These are phyloP conservation scores for Aspergillus steynii DNA, from an alignment of 495 filamentous ascomycete genomes.

Conservation along the genomic window DNA sequence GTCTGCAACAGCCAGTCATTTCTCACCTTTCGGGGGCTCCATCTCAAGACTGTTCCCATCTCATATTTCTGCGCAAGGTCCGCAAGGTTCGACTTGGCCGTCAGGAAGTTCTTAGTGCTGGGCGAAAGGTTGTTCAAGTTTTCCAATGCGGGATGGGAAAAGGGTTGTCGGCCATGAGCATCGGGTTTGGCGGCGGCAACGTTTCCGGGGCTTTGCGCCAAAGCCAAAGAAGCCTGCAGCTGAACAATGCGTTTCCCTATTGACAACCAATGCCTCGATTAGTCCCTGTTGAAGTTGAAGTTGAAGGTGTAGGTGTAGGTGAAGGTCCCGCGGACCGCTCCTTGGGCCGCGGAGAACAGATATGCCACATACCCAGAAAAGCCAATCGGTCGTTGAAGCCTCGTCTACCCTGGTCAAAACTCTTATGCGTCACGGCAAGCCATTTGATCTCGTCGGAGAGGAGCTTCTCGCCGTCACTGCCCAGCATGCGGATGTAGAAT, in stretches of 20 bases:
- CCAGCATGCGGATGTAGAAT: conserved; percentile 72
- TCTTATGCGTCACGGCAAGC: conserved; percentile 97
- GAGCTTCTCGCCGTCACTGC: conserved; percentile 64
- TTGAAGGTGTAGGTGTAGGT: neutral
- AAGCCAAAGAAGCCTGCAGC: conserved; percentile 71
- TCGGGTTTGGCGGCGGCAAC: conserved; percentile 23
- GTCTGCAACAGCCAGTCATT: neutral
- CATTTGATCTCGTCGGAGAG: conserved; percentile 92
- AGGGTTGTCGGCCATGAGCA: conserved; percentile 60
- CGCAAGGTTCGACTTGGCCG: conserved; percentile 60
- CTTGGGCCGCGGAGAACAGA: neutral
- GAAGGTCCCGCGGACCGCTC: neutral
- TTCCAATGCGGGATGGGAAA: conserved; percentile 69
- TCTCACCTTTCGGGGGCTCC: conserved; percentile 80
- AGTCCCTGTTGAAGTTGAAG: neutral
- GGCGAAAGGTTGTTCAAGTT: conserved; percentile 67
- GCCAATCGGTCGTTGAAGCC: conserved; percentile 92
- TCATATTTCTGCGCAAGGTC: conserved; percentile 68
- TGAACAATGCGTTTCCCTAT: conserved; percentile 79
- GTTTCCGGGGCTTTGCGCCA: conserved; percentile 54
- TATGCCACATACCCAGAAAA: conserved; percentile 69
- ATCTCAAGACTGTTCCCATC: conserved; percentile 72
- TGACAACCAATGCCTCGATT: conserved; percentile 12
- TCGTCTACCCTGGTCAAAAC: conserved; percentile 91
- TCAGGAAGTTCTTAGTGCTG: conserved; percentile 54